phyloP scores from a whole-genome alignment of 2,329 filamentous ascomycete genomes.

The Colletotrichum euphorbiae region DNA sequence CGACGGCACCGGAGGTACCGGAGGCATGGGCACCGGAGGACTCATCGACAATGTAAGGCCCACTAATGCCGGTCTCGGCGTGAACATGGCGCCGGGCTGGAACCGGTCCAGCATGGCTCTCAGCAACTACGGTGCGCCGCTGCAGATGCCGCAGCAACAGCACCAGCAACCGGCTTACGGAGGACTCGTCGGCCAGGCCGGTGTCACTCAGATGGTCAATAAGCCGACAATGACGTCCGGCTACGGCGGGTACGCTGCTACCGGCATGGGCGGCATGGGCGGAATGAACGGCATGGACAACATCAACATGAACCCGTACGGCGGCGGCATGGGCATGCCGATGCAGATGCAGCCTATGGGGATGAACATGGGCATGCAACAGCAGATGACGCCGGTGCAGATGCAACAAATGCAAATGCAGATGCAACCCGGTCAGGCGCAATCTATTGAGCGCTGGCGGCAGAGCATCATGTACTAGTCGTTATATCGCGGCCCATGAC shows the following conservation, averaged over 20 bases:
- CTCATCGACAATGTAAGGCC: conserved; percentile 42
- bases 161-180: conserved; percentile 41
- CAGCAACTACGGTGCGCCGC: conserved; percentile 46
- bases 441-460: conserved; percentile 52
- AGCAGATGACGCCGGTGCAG: conserved; percentile 42
- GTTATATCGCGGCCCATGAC: not conserved
- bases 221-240: conserved; percentile 15
- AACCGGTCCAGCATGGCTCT: conserved; percentile 45
- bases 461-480: conserved; percentile 50
- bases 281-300: conserved; percentile 56
- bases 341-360: conserved; percentile 33
- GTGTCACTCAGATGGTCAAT: conserved; percentile 28
- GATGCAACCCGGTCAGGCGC: conserved; percentile 39
- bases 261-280: conserved; percentile 65
- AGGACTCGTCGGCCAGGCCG: conserved; percentile 26
- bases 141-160: conserved; percentile 19
- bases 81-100: conserved; percentile 41
- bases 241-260: conserved; percentile 27
- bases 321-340: conserved; percentile 42
- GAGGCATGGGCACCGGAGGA: conserved; percentile 42
- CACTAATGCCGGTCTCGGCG: conserved; percentile 45
- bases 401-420: conserved; percentile 40
- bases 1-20: conserved; percentile 57
- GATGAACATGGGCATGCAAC: conserved; percentile 38
- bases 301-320: conserved; percentile 40